phyloP scores from a whole-genome alignment of 768 basidiomycete species.

The Macrolepiota dolichaula region DNA sequence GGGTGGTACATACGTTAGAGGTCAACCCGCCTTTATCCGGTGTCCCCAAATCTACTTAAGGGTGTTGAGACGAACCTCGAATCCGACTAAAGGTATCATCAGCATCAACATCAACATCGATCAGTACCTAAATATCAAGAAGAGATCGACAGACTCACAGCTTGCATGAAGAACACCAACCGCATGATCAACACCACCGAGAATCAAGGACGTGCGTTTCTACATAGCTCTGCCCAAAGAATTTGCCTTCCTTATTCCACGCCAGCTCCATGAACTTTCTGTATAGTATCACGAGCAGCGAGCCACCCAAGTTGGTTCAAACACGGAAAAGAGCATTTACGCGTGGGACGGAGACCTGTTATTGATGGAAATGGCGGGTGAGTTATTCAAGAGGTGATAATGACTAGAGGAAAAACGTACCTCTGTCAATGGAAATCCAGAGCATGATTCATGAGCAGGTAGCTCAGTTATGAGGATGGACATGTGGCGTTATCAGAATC shows the following conservation, averaged over 20 bases:
- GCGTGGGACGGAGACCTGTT: constrained; percentile 73
- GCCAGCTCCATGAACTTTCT: constrained; percentile 91
- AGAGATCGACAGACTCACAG: constrained; percentile 52
- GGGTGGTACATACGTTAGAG: constrained; percentile 65
- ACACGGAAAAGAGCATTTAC: constrained; percentile 91
- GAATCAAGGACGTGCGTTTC: constrained; percentile 76
- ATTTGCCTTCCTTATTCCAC: constrained; percentile 69
- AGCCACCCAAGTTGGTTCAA: constrained; percentile 24
- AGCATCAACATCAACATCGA: not conserved
- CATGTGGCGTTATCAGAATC: not conserved
- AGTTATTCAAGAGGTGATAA: not conserved
- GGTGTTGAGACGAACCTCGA: constrained; percentile 85
- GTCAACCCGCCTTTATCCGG: constrained; percentile 91
- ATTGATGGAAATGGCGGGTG: constrained; percentile 25
- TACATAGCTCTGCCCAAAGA: too few species aligned
- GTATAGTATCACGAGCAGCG: constrained; percentile 47
- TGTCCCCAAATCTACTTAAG: constrained; percentile 79
- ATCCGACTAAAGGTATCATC: constrained; percentile 55
- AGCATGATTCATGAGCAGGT: constrained; percentile 72
- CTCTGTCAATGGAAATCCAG: constrained; percentile 95
- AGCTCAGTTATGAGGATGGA: constrained; percentile 9
- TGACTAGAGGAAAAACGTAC: constrained; percentile 30
- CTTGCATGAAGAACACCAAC: constrained; percentile 86
- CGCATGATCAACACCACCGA: constrained; percentile 92
- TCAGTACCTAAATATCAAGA: too few species aligned